Conservation (phyloP, 139 green algal genomes). For the Tetradesmus lagerheimii region DNA sequence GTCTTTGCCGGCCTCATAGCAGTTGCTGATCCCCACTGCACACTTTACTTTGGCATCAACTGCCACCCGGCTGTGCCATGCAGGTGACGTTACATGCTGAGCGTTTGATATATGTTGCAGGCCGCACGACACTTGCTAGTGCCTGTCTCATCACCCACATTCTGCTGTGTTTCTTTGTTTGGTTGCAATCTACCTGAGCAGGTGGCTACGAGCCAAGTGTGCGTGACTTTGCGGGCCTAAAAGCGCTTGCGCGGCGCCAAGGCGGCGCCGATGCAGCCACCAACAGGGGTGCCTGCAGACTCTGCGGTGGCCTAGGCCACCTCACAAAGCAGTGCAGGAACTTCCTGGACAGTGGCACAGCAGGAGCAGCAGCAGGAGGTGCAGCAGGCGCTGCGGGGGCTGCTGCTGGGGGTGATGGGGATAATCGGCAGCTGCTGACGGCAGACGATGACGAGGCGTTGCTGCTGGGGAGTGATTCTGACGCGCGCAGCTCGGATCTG, state of each 20-base stretch:
- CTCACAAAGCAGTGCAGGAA: slow-evolving; percentile 89
- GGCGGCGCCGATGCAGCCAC: slow-evolving; percentile 64
- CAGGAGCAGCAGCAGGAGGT: slow-evolving; percentile 18
- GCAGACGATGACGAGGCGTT: slow-evolving; percentile 41
- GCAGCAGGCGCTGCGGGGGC: not conserved
- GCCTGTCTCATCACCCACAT: no score
- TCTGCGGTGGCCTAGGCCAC: slow-evolving; percentile 88
- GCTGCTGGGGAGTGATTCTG: slow-evolving; percentile 37
- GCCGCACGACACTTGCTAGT: no score
- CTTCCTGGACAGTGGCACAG: slow-evolving; percentile 44
- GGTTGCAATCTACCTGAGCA: slow-evolving; percentile 27
- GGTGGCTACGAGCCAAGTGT: slow-evolving; percentile 79
- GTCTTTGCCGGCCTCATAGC: no score
- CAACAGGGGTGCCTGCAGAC: slow-evolving; percentile 82
- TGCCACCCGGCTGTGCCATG: no score
- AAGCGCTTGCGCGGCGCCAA: slow-evolving; percentile 78
- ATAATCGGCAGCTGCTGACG: slow-evolving; percentile 19
- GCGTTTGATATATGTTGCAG: no score
- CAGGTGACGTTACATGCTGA: no score
- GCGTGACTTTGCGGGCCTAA: slow-evolving; percentile 76
- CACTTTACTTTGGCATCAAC: not conserved
- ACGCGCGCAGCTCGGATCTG: slow-evolving; percentile 42
- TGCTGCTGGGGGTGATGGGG: slow-evolving; percentile 12
- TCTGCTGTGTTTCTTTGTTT: not conserved
- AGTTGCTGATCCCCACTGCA: no score